phyloP scores from a whole-genome alignment of 352 stramenopile genomes.

The Blastocystis sp. region DNA sequence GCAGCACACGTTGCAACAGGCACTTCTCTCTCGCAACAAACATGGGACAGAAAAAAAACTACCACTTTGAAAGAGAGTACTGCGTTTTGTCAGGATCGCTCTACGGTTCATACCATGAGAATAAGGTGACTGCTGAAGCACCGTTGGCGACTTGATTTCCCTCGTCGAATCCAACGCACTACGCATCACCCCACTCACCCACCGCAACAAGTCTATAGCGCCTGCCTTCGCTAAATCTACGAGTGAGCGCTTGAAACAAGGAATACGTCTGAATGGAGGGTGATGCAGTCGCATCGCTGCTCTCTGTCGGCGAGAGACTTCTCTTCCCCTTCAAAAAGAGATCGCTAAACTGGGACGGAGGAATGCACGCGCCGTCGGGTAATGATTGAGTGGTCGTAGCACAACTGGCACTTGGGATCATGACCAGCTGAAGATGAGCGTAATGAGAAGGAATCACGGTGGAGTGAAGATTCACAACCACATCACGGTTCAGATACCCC shows the following conservation, averaged over 20 bases:
- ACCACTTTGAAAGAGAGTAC: constrained; percentile 47
- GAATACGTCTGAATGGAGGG: too few species aligned
- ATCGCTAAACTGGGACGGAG: background rate
- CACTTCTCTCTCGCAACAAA: background rate
- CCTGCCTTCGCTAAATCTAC: background rate
- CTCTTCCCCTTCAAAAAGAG: background rate
- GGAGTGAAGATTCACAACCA: background rate
- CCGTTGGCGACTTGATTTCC: background rate
- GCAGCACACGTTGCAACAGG: background rate
- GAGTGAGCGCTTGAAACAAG: background rate
- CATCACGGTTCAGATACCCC: background rate
- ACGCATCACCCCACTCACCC: background rate
- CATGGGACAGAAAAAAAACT: background rate
- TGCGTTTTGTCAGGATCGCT: background rate
- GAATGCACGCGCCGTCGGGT: background rate
- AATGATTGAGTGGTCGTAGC: background rate
- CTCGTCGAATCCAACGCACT: constrained; percentile 20
- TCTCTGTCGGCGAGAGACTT: background rate
- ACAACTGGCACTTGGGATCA: background rate
- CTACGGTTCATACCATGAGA: background rate
- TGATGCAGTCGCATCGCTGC: too few species aligned
- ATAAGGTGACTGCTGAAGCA: too few species aligned
- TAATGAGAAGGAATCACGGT: too few species aligned
- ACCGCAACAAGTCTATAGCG: background rate
- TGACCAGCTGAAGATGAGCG: background rate